Conservation (phyloP, 495 filamentous ascomycete species). For the Lasiosphaeria miniovina region DNA sequence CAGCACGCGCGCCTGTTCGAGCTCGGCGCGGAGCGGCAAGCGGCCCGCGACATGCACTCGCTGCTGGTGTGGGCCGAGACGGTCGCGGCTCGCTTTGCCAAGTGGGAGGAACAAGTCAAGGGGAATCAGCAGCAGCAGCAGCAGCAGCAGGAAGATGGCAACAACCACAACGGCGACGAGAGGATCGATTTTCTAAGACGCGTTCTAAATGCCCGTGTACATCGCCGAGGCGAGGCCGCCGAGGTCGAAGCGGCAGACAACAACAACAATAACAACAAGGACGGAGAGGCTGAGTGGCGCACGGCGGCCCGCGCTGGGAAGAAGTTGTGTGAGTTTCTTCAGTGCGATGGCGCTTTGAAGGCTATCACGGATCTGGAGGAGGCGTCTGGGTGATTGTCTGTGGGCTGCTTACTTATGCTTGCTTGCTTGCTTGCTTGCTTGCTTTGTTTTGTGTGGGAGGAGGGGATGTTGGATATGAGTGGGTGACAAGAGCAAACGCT, state of each 20-base stretch:
- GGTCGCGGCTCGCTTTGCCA: conserved; percentile 5
- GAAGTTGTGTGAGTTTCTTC: conserved; percentile 9
- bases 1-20: conserved; percentile 20
- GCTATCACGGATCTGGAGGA: neutral
- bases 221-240: no score
- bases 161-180: neutral
- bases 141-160: neutral
- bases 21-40: conserved; percentile 17
- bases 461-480: no score
- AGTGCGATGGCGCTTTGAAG: neutral
- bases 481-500: no score
- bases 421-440: no score
- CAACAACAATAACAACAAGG: neutral
- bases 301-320: conserved; percentile 4
- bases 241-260: neutral
- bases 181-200: neutral
- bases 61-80: conserved; percentile 30
- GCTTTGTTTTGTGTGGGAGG: no score
- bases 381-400: neutral
- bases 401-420: no score
- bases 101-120: neutral
- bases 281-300: neutral
- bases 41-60: conserved; percentile 23
- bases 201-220: no score
- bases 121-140: neutral